A percentile compares a stretch with the other conserved stretches of the same genome.
phyloP scores from a whole-genome alignment of 306 rosid genomes.

The Pterocarpus santalinus region DNA sequence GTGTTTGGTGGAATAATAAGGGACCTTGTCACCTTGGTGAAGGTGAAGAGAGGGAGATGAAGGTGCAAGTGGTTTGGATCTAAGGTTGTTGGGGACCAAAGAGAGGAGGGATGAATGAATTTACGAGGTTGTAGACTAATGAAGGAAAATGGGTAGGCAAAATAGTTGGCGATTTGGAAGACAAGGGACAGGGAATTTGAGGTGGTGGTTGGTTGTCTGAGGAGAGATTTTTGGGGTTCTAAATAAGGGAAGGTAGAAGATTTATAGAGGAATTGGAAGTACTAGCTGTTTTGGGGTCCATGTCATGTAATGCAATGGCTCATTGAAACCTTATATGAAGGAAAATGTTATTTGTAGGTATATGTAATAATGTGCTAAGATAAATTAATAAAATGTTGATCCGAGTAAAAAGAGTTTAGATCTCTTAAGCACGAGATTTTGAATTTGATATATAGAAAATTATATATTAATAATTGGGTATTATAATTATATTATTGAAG shows the following conservation, averaged over 20 bases:
- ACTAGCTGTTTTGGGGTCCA: too few species aligned
- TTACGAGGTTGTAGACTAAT: slow-evolving; percentile 24
- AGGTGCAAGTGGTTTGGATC: neutral
- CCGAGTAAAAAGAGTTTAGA: too few species aligned
- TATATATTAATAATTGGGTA: too few species aligned
- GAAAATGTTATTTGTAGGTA: too few species aligned
- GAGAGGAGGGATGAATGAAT: neutral
- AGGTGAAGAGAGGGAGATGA: neutral
- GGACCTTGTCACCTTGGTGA: neutral
- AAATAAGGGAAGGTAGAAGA: neutral
- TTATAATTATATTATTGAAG: too few species aligned
- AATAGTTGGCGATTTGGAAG: slow-evolving; percentile 48
- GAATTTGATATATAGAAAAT: too few species aligned
- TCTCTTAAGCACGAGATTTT: too few species aligned
- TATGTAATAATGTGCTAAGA: too few species aligned
- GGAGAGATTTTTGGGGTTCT: neutral
- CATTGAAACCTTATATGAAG: too few species aligned
- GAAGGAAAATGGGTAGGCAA: slow-evolving; percentile 45
- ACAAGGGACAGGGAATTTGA: neutral
- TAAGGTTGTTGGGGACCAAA: neutral
- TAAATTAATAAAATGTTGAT: too few species aligned
- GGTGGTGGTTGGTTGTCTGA: neutral
- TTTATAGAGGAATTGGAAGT: neutral
- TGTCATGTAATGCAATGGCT: too few species aligned
- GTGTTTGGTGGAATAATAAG: neutral